Evolutionary conservation across 345 rosid genomes (phyloP), one percentile per base, ranked within the genome.

Genomic region (Raphanus raphanistrum): DNA sequence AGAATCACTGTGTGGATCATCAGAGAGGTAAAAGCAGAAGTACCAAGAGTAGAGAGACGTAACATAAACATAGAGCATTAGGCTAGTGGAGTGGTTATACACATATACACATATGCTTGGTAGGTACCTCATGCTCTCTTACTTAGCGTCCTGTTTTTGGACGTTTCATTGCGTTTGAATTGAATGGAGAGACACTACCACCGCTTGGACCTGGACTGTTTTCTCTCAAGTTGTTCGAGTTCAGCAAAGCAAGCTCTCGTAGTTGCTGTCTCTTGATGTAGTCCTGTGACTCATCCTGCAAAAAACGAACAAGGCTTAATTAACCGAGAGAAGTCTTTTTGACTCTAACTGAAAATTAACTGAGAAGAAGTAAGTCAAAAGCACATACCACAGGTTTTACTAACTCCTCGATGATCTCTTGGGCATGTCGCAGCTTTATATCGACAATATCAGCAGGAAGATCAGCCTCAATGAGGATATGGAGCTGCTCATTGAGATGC

Each of bases 121-220:
- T 33, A 33, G 9, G 9, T 67, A 43, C 55, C 71, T 26, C 41
- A 1, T 59, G 59, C 66, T 79, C 73, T 81, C 52, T 13, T 21
- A 1, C 29, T 54, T 77, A 94, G 78, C 93, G 88, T 54, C 97
- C 97, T 1, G 97, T 92, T 83, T 95, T 95, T 1, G 97, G 96
- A 38, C 99, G 98, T 84, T 95, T 95, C 92, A 94, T 90, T 66
- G 98, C 91, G 63, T 94, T 91, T 33, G 97, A 87, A 78, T 90
- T 95, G 90, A 95, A 95, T 4, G 98, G 99, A 63, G 98, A 95
- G 74, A 92, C 85, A 31, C 96, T 91, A 55, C 99, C 96, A 55
- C 99, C 96, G 4, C 97, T 95, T 0, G 98, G 99, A 25, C 98
- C 97, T 0, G 99, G 98, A 73, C 98, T 91, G 33, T 95, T 97